Evolutionary conservation across 257 asterid genomes (phyloP), one percentile per base, ranked within the genome.

Genomic region (Agastache rugosa): DNA sequence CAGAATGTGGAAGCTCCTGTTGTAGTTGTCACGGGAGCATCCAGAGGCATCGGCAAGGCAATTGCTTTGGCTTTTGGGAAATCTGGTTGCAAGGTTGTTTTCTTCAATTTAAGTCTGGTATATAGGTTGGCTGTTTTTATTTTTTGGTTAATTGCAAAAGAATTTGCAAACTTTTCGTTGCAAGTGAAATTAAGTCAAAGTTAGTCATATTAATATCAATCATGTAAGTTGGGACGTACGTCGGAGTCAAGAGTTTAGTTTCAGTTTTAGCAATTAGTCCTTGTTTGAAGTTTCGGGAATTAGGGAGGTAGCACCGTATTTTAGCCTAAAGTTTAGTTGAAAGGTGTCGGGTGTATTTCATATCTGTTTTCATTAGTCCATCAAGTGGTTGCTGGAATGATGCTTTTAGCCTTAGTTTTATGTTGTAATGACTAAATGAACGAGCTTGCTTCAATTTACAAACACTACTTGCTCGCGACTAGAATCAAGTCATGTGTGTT

Each of bases 21-120:
- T 73, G 95, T 92, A 73, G 75, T 94, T 77, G 82, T 94, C 62
- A 94, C 98, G 55, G 98, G 98, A 73, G 97, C 97, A 60, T 94
- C 99, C 54, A 81, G 99, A 78, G 99, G 99, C 50, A 94, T 94
- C 9, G 99, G 99, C 29, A 94, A 82, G 86, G 93, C 97, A 37
- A 87, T 94, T 81, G 96, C 99, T 12, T 51, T 94, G 88, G 83
- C 97, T 81, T 80, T 94, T 56, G 99, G 97, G 23, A 94, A 83
- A 78, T 90, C 97, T 72, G 97, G 97, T 34, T 92, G 97, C 84
- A 94, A 94, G 99, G 97, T 94, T 63, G 34, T 68, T 8, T 75
- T 59, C 67, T 76, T 71, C 14, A 9, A n/a, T 19, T 39, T 31
- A 61, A 44, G 27, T 72, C 61, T 22, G 35, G 37, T 63, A 50